These are phyloP conservation scores for Clonostachys chloroleuca DNA, from an alignment of 2,329 filamentous ascomycete species.

Conservation along the genomic window DNA sequence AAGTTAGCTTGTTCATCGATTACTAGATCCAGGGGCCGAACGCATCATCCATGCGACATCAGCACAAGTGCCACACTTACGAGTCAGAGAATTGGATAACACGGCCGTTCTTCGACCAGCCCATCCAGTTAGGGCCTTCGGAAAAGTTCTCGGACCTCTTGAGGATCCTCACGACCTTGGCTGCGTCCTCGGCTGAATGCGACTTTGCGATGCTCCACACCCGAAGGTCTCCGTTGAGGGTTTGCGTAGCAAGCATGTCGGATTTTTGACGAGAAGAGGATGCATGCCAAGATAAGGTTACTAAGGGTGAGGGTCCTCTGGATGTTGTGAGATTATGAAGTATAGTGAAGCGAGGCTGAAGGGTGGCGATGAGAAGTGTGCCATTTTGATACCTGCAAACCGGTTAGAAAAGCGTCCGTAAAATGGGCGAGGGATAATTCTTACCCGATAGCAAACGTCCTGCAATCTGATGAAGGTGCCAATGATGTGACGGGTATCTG, in stretches of 20 bases:
- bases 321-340: conserved; percentile 87
- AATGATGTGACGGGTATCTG: conserved; percentile 94
- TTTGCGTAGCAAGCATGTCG: conserved; percentile 94
- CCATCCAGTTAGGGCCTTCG: conserved; percentile 87
- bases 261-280: conserved; percentile 95
- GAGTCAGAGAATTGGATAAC: conserved; percentile 89
- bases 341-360: conserved; percentile 91
- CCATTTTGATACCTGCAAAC: conserved; percentile 81
- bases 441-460: conserved; percentile 94
- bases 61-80: conserved; percentile 49
- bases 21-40: conserved; percentile 42
- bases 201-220: conserved; percentile 96
- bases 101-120: conserved; percentile 96
- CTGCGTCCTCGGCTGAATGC: conserved; percentile 65
- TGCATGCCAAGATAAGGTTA: conserved; percentile 89
- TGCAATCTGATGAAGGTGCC: conserved; percentile 83
- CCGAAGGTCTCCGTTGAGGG: conserved; percentile 82
- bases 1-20: conserved; percentile 20
- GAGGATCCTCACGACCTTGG: conserved; percentile 84
- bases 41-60: conserved; percentile 13
- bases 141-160: conserved; percentile 72
- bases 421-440: conserved; percentile 9
- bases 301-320: conserved; percentile 79
- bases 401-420: conserved; percentile 4
- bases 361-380: conserved; percentile 81